Evolutionary conservation across 2,329 filamentous ascomycete species (phyloP).

Genomic region (Ophiostoma sp.): DNA sequence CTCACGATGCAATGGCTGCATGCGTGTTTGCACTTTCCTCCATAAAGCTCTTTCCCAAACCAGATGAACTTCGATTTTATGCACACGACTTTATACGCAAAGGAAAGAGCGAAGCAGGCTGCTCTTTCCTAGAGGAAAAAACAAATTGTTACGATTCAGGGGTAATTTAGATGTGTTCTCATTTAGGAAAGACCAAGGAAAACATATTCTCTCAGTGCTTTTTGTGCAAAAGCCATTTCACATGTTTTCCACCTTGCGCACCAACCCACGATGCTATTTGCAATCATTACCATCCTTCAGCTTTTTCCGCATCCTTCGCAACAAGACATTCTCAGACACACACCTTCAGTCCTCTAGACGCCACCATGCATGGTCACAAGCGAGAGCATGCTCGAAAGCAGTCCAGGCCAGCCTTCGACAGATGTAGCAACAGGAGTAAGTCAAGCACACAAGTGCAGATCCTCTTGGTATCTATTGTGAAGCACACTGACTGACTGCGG

Average conservation of each 20-base stretch:
- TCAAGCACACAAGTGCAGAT: not conserved
- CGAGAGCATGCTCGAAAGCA: not conserved
- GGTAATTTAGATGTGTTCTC: too few species aligned
- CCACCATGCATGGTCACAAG: not conserved
- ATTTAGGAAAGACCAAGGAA: not conserved
- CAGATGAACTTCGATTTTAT: not conserved
- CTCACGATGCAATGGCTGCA: too few species aligned
- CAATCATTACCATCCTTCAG: too few species aligned
- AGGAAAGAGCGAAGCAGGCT: not conserved
- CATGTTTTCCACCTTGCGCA: not conserved
- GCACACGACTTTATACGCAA: not conserved
- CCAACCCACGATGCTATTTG: too few species aligned
- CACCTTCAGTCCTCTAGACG: not conserved
- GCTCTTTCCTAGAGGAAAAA: not conserved
- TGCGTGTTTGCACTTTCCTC: not conserved
- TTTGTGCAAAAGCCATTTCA: not conserved
- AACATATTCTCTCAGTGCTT: not conserved
- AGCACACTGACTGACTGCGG: not conserved
- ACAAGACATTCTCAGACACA: not conserved
- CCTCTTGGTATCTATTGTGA: not conserved
- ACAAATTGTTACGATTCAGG: too few species aligned
- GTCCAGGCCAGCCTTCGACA: too few species aligned
- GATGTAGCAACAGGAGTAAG: not conserved
- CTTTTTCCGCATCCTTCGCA: too few species aligned
- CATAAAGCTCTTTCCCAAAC: not conserved